Base-by-base conservation (phyloP, 176 grass and related monocot species). In the Triticum urartu region DNA sequence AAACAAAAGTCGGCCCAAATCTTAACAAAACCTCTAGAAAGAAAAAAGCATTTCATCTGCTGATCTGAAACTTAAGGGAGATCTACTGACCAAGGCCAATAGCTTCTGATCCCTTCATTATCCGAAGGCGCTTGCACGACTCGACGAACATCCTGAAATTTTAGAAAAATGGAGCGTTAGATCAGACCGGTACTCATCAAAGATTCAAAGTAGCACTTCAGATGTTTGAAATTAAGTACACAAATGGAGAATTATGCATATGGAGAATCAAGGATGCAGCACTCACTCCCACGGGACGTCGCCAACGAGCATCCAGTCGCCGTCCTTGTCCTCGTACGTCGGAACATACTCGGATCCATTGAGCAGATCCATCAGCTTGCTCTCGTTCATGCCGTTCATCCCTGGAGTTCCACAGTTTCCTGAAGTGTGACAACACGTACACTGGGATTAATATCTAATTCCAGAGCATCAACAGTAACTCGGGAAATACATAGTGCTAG, bases 71-170 rank as follows among this genome's bases (percentile, higher is more conserved):
- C 25, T 54, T 87, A 70, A 10, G 77, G 77, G 35, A 58, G 8
- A 72, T 87, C 6, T 38, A 91, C 91, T 91, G 40, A 98, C 97
- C 94, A 9, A 99, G 94, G 76, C 94, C 94, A 91, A 94, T 94
- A 68, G 92, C 97, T 91, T 99, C 97, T 66, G 97, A 99, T 87
- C 97, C 94, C 84, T 92, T 96, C 97, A 96, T 99, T 88, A 99
- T 96, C 70, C 97, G 79, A 68, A 99, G 90, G 61, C 97, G 97
- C 80, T 96, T 96, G 97, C 97, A 99, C 36, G 94, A 94, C 64
- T 96, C 94, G 14, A 96, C 94, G 64, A 99, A 99, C 97, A 99
- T 99, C 80, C 97, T 99, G 87, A 75, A 89, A 32, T 68, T 54
- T 54, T 18, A 54, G 50, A 54, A 54, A 45, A 54, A 54, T 0